Conservation (phyloP, 2,329 filamentous ascomycete genomes). For the Pseudogymnoascus sp. region DNA sequence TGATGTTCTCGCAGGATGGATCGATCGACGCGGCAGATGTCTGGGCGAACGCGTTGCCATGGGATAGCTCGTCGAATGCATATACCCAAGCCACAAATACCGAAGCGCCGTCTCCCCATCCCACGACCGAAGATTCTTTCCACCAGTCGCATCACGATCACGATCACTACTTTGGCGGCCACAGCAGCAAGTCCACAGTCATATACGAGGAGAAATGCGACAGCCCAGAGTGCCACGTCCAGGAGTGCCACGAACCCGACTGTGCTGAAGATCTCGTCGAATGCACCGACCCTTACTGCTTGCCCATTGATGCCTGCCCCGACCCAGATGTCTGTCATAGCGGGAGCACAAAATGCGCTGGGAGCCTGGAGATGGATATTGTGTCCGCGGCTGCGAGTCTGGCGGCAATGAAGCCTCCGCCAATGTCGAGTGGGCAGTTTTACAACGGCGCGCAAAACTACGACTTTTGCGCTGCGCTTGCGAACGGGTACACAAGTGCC, state of each 20-base stretch:
- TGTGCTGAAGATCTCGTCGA: neutral
- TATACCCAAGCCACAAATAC: neutral
- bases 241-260: neutral
- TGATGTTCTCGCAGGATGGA: neutral
- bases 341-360: neutral
- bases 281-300: neutral
- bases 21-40: neutral
- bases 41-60: constrained; percentile 3
- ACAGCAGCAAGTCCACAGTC: neutral
- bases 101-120: neutral
- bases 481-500: neutral
- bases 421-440: neutral
- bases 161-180: neutral
- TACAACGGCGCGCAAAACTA: neutral
- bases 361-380: neutral
- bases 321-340: neutral
- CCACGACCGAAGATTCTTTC: neutral
- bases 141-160: neutral
- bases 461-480: neutral
- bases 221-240: constrained; percentile 7
- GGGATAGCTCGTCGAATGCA: constrained; percentile 1
- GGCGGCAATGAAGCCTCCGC: neutral
- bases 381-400: neutral
- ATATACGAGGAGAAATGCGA: constrained; percentile 7
- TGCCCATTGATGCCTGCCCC: neutral